Base-by-base conservation (phyloP, 2,329 filamentous ascomycete genomes). In the Dryadomyces quercus-mongolicae region DNA sequence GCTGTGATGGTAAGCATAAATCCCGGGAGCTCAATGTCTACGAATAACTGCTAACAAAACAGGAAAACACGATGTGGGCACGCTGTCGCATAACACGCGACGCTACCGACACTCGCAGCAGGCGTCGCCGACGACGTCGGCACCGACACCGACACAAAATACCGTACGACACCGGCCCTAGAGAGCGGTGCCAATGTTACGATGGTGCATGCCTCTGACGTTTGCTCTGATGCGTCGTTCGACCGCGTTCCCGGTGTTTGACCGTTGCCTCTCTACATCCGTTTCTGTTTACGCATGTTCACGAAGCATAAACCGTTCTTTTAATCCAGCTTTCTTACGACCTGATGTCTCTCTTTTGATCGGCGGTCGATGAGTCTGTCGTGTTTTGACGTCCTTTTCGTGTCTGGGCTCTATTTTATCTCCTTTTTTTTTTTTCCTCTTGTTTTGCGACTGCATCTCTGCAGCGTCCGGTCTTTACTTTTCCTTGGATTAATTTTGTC, bases 1-100 rank as follows among this genome's bases (percentile, higher is more conserved):
- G 93, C 72, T 98, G 93, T 70, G 93, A 97, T 78, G 93, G 91
- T 92, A 77, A 80, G 85, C 73, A 55, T 18, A 12, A 9, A 22
- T 36, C 2, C 8, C 15, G 16, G 21, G 10, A 2, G 9, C n/a
- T n/a, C n/a, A n/a, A n/a, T n/a, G n/a, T n/a, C n/a, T n/a, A n/a
- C n/a, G n/a, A 22, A 50, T 2, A 2, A 2, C 18, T 15, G 8
- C 53, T 49, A 20, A 50, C 52, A 10, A 1, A 6, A 6, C 51
- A 86, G 83, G 85, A 61, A 88, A 86, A 71, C 85, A 89, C 63
- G 85, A 89, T 65, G 85, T 89, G 50, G 77, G 80, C 54, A 80
- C 74, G 54, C 66, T 85, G 51, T 64, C 66, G 31, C 65, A 66
- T 49, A 62, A 66, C 31, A 64, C 67, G 54, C 52, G 55, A 3